Evolutionary conservation across 2,329 filamentous ascomycete genomes (phyloP).

Genomic region (Pyricularia grisea): DNA sequence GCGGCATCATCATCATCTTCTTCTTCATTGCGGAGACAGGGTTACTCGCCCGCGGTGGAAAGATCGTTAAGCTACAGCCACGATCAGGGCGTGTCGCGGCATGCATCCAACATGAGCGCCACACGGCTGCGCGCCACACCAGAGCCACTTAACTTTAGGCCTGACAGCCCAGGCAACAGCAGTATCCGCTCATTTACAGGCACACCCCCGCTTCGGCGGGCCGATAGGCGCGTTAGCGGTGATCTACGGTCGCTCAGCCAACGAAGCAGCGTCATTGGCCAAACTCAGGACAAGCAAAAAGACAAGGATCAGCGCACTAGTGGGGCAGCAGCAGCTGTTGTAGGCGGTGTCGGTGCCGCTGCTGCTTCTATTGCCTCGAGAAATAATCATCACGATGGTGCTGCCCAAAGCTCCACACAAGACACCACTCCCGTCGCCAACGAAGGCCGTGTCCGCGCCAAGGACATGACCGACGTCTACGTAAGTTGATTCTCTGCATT

Average conservation of each 20-base stretch:
- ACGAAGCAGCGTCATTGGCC: constrained; percentile 25
- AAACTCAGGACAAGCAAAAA: constrained; percentile 7
- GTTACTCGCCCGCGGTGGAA: background rate
- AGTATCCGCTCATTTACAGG: constrained; percentile 32
- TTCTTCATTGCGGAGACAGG: background rate
- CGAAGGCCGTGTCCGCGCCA: constrained; percentile 75
- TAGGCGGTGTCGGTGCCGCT: constrained; percentile 11
- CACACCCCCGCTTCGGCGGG: constrained; percentile 63
- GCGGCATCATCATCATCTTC: background rate
- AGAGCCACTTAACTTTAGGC: constrained; percentile 44
- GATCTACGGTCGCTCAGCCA: constrained; percentile 64
- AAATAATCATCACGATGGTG: constrained; percentile 2
- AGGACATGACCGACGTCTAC: constrained; percentile 88
- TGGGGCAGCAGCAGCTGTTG: constrained; percentile 7
- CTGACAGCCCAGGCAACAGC: constrained; percentile 52
- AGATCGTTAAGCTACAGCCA: background rate
- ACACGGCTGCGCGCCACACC: constrained; percentile 38
- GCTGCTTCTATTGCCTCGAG: constrained; percentile 7
- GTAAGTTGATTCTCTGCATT: constrained; percentile 48
- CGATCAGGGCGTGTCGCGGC: constrained; percentile 17
- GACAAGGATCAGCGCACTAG: constrained; percentile 11
- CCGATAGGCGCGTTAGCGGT: constrained; percentile 60
- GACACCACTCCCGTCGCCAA: constrained; percentile 68
- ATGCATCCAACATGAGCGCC: constrained; percentile 45
- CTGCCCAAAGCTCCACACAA: constrained; percentile 13